Base-by-base conservation (phyloP, 2,329 filamentous ascomycete species). In the Daldinia sp. region DNA sequence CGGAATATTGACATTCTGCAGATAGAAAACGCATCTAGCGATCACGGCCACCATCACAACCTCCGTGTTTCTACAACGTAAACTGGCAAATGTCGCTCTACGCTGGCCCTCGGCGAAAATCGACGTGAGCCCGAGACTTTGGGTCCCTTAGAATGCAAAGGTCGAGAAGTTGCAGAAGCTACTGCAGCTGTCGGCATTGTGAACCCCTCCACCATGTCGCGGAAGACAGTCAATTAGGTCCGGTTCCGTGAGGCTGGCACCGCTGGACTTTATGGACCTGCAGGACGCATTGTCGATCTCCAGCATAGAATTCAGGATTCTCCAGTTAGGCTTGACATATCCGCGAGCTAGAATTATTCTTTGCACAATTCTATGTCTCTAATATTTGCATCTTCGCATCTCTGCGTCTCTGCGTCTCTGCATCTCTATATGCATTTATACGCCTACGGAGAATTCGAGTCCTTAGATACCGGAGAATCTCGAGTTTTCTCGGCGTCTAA, bases 281-380 rank as follows among this genome's bases (percentile, higher is more conserved):
- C 60, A 62, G 52, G 39, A 58, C 15, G 55, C 63, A 53, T 17
- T 58, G 60, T 39, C 63, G 56, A 66, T 61, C 59, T 21, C 41
- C 34, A 35, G 41, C 27, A 45, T 43, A 17, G 58, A 58, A 55
- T 41, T 29, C 23, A 13, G 54, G 54, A 55, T 57, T 37, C 32
- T 48, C 27, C 45, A 48, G 17, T 48, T 19, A 19, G 15, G 25
- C 25, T 48, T 21, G 13, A 48, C 17, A 48, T 48, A 19, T 29
- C 27, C n/a, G 15, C 27, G n/a, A 32, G 10, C 27, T 48, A 30
- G 25, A 30, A 15, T 48, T 30, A 30, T 21, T 48, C 45, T 48
- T 30, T 48, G 27, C 27, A 30, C 15, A 48, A 48, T 48, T 29
- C n/a, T 19, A 48, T 48, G 9, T 37, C 15, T 32, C 29, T 32